Percentiles rank a stretch among this genome's conserved stretches.
Evolutionary conservation across 257 asterid species (phyloP).

Genomic region (Solanum appendiculatum): DNA sequence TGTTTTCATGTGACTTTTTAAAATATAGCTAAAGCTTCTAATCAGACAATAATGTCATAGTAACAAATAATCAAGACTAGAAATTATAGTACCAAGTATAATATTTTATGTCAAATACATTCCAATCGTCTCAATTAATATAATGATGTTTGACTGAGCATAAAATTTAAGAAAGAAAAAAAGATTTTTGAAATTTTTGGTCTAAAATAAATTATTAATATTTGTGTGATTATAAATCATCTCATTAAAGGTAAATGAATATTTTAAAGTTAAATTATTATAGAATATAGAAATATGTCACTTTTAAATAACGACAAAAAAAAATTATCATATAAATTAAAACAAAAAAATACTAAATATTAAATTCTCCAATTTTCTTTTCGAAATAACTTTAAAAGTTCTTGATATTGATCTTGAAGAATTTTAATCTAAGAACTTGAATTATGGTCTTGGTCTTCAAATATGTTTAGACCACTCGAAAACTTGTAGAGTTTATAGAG

Average conservation of each 20-base stretch:
- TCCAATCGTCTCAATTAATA: no score
- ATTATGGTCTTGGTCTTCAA: neutral
- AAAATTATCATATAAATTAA: no score
- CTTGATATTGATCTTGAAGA: neutral
- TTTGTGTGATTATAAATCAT: no score
- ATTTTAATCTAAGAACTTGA: neutral
- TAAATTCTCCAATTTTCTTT: neutral
- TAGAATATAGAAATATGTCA: no score
- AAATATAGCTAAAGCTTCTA: no score
- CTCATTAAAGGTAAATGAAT: no score
- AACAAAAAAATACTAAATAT: neutral
- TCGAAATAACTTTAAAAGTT: neutral
- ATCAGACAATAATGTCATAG: neutral
- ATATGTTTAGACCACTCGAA: neutral
- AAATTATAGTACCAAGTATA: neutral
- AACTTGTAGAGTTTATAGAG: neutral
- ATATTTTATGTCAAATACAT: neutral
- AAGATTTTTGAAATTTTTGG: accelerated
- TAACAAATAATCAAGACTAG: neutral
- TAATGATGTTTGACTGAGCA: no score
- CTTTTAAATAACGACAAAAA: no score
- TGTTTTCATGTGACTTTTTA: neutral
- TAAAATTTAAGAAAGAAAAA: no score
- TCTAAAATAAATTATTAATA: no score
- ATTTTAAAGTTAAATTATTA: no score